Evolutionary conservation across 2,329 filamentous ascomycete species (phyloP).

Genomic region (Arthroderma sp.): DNA sequence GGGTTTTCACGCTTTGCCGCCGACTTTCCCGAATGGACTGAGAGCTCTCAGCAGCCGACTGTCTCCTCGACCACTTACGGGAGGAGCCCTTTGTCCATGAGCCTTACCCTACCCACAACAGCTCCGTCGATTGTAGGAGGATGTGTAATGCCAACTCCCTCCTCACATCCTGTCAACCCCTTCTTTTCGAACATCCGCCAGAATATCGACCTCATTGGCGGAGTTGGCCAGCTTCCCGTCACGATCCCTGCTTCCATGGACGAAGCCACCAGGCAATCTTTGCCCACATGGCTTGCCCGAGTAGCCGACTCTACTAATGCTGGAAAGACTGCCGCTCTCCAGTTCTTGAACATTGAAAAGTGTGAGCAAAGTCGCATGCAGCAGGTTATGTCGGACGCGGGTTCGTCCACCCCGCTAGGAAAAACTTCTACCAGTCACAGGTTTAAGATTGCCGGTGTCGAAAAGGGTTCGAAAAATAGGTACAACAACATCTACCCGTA

Average conservation of each 20-base stretch:
- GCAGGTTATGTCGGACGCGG: conserved; percentile 53
- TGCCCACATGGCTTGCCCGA: conserved; percentile 67
- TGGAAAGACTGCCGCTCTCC: conserved; percentile 68
- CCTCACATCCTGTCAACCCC: conserved; percentile 59
- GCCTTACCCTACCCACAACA: conserved; percentile 33
- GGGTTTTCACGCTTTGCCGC: conserved; percentile 66
- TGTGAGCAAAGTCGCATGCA: conserved; percentile 88
- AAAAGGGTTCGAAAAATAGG: conserved; percentile 88
- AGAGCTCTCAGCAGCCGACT: conserved; percentile 33
- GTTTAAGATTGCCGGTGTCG: conserved; percentile 77
- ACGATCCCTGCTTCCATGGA: conserved; percentile 46
- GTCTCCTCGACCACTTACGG: conserved; percentile 10
- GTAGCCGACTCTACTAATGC: conserved; percentile 57
- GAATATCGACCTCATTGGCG: conserved; percentile 87
- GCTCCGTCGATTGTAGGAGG: conserved; percentile 58
- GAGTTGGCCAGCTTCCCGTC: conserved; percentile 67
- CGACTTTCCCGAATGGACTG: conserved; percentile 53
- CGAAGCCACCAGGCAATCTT: conserved; percentile 35
- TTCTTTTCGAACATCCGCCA: conserved; percentile 96
- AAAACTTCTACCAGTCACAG: conserved; percentile 26
- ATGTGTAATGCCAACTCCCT: conserved; percentile 57
- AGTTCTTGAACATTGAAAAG: conserved; percentile 72
- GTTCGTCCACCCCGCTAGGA: conserved; percentile 32
- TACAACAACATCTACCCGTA: conserved; percentile 98
- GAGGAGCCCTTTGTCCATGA: conserved; percentile 42